Evolutionary conservation across 768 basidiomycete genomes (phyloP).

Genomic region (Clavaria fumosa): DNA sequence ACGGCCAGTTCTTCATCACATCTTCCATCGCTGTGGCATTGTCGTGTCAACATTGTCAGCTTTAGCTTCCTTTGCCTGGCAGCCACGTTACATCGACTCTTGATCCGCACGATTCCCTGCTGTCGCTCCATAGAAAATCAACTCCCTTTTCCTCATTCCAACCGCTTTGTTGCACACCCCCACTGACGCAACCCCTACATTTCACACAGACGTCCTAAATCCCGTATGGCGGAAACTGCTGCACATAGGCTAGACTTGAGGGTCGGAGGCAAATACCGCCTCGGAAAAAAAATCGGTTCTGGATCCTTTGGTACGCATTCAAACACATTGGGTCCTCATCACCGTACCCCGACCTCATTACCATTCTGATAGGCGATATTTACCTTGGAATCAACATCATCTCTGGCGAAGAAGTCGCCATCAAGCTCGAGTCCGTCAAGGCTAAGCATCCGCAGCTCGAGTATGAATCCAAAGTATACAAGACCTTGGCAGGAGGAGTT

Average conservation of each 20-base stretch:
- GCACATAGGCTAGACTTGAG: constrained; percentile 70
- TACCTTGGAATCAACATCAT: constrained; percentile 99
- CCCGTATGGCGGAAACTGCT: constrained; percentile 54
- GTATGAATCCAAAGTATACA: constrained; percentile 91
- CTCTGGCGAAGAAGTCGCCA: constrained; percentile 97
- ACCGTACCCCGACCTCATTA: constrained; percentile 7
- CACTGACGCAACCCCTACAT: constrained; percentile 10
- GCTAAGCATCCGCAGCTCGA: constrained; percentile 99
- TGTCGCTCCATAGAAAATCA: constrained; percentile 17
- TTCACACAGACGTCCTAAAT: constrained; percentile 14
- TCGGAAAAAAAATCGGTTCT: constrained; percentile 98
- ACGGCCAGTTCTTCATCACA: too few relatives aligned
- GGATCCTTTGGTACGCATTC: constrained; percentile 80
- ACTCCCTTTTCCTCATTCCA: constrained; percentile 9
- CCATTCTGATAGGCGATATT: constrained; percentile 62
- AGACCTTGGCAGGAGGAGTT: constrained; percentile 97
- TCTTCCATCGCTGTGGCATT: too few relatives aligned
- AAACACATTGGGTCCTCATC: constrained; percentile 2
- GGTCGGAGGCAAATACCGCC: constrained; percentile 89
- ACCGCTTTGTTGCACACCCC: constrained; percentile 8
- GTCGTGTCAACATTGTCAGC: too few relatives aligned
- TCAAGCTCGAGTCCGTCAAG: constrained; percentile 99
- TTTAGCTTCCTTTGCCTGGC: too few relatives aligned
- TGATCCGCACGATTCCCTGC: constrained; percentile 28
- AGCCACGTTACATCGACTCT: constrained; percentile 21